Evolutionary conservation across 352 stramenopile genomes (phyloP), one percentile per base, ranked within the genome.

Genomic region (Globisporangium sylvaticum): DNA sequence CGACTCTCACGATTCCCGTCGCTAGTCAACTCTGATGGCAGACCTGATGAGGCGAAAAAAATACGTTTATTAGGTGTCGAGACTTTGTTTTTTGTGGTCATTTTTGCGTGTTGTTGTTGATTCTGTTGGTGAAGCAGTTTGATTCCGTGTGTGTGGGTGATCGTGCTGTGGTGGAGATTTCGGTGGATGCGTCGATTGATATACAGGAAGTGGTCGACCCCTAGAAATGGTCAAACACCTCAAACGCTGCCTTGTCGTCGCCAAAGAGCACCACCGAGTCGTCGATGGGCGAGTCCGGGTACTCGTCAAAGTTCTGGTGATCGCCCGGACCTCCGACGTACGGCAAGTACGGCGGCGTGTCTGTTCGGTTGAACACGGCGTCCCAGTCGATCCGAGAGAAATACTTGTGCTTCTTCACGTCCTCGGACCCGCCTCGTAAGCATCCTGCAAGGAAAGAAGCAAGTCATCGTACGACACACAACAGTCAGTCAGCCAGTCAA

Each of bases 381-480:
- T 96, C 81, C 86, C 87, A 97, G 70, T 96, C 83, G 46, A 96
- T 78, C 63, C 87, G 92, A 14, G 70, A 69, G 64, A 97, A 97
- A 83, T 96, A 97, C 79, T 97, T 97, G 84, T 97, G 90, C 70
- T 96, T 92, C 74, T 97, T 96, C 48, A 98, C 87, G 64, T 94
- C 88, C 27, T 94, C 83, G 4, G 90, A 93, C 20, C 90, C 93
- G 31, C 85, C 87, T 73, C 93, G 89, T 79, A 97, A 84, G 75
- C 93, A 98, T 14, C 93, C 84, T 90, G 70, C n/a, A 60, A 24
- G 12, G 12, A 44, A 66, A 50, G 34, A 14, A 20, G 63, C 8
- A n/a, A n/a, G n/a, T n/a, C n/a, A n/a, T n/a, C n/a, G n/a, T n/a
- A n/a, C n/a, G n/a, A n/a, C n/a, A n/a, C 39, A 64, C 1, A 50